Base-by-base conservation (phyloP, 2,329 filamentous ascomycete species). In the Botrytis fragariae region DNA sequence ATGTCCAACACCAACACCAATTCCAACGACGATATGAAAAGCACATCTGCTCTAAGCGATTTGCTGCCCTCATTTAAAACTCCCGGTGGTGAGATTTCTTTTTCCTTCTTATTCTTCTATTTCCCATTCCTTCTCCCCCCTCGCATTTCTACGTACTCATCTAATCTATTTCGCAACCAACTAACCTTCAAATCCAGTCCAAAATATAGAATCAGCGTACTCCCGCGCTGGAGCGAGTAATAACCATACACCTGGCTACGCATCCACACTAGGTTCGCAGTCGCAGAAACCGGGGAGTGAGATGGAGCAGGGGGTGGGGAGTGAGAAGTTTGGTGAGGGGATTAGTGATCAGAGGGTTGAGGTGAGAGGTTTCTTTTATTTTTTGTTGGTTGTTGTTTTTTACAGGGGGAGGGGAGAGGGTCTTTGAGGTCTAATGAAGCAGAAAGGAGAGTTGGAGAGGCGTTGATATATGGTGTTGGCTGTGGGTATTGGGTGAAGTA, bases 201-300 rank as follows among this genome's bases (percentile, higher is more conserved):
- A 72, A 64, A 77, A 78, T 8, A 78, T 79, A 29, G 78, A 79
- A 63, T 68, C 69, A 8, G 75, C 76, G 25, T 79, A 78, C 32
- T 74, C 69, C 44, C 70, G 76, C 63, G 78, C 76, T 0, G 77
- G 77, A 37, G 79, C 75, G 14, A 72, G 73, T 16, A 73, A 74
- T 37, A 42, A 78, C 35, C 75, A 77, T n/a, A 76, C 75, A 20
- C 76, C 76, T 7, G 78, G 78, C 9, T 29, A 29, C 18, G 77
- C 76, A 14, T 72, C 68, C 18, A 74, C 73, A 35, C 35, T 79
- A 16, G 78, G 77, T 3, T 70, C 64, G 7, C 74, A 77, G 60
- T 74, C 76, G 12, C 76, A 77, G 54, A 64, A 48, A 14, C 37
- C 39, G 10, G 72, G 63, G 16, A 67, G 44, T 22, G 72, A 59